phyloP scores from a whole-genome alignment of 345 rosid genomes.

The Citrus medica region DNA sequence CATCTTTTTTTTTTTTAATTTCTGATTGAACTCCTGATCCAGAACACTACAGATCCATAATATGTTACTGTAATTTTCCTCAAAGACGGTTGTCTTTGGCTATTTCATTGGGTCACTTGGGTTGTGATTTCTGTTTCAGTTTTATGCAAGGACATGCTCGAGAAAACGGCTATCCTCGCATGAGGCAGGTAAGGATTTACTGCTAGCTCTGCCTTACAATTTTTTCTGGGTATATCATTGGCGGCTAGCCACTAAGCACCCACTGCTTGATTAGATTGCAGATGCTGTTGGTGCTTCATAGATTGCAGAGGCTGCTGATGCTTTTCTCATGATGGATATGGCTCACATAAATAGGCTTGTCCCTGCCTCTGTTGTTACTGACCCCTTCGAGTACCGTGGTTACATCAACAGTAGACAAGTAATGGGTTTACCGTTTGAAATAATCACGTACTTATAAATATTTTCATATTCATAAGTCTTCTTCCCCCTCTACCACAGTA shows the following conservation, averaged over 20 bases:
- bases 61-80: constrained; percentile 6
- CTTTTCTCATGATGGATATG: constrained; percentile 94
- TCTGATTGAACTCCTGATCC: background rate
- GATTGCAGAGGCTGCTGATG: background rate
- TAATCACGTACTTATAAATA: background rate
- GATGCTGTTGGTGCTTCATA: constrained; percentile 54
- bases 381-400: constrained; percentile 60
- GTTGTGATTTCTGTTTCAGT: background rate
- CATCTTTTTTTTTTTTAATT: background rate
- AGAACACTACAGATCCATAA: constrained; percentile 1
- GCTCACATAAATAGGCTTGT: constrained; percentile 68
- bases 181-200: constrained; percentile 68
- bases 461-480: too few relatives aligned
- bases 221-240: background rate
- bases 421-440: constrained; percentile 7
- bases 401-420: constrained; percentile 91
- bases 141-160: constrained; percentile 80
- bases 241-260: constrained; percentile 17
- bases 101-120: background rate
- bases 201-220: background rate
- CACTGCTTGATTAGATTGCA: constrained; percentile 57
- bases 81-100: constrained; percentile 25
- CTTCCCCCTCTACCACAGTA: too few relatives aligned
- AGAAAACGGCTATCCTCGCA: constrained; percentile 83
- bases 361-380: constrained; percentile 81